These are phyloP conservation scores for Talaromyces trachyspermus DNA, from an alignment of 495 filamentous ascomycete genomes.

Conservation along the genomic window DNA sequence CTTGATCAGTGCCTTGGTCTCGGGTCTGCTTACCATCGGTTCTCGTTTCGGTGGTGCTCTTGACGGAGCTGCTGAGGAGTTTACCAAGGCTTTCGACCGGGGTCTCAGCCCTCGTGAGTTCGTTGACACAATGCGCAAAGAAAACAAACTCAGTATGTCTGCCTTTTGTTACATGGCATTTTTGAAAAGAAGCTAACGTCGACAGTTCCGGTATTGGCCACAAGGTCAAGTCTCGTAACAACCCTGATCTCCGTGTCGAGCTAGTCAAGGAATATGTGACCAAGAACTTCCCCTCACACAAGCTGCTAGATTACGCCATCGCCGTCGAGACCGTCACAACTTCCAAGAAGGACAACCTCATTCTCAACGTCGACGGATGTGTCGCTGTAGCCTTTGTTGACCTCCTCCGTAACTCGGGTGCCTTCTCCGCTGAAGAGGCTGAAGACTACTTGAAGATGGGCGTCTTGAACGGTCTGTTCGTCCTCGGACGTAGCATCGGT, in stretches of 20 bases:
- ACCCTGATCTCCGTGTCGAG: constrained; percentile 98
- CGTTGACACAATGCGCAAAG: constrained; percentile 96
- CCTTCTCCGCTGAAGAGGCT: constrained; percentile 61
- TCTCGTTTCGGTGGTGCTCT: constrained; percentile 98
- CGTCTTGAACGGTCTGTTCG: constrained; percentile 98
- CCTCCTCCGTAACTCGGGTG: constrained; percentile 93
- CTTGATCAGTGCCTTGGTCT: constrained; percentile 87
- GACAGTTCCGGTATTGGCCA: constrained; percentile 98
- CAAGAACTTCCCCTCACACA: constrained; percentile 93
- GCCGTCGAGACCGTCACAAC: constrained; percentile 97
- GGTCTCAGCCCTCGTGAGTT: constrained; percentile 97
- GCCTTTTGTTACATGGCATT: neutral
- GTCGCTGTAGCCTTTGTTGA: constrained; percentile 99
- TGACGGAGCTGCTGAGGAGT: constrained; percentile 96
- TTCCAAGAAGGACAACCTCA: constrained; percentile 99
- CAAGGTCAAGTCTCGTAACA: constrained; percentile 98
- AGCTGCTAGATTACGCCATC: constrained; percentile 96
- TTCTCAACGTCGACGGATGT: constrained; percentile 97
- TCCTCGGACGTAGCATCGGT: constrained; percentile 92
- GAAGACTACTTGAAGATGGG: constrained; percentile 70
- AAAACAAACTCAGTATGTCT: constrained; percentile 91
- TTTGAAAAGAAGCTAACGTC: too few species aligned
- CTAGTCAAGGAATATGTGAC: constrained; percentile 97
- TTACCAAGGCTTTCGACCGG: constrained; percentile 96
- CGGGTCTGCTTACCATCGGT: constrained; percentile 95